Evolutionary conservation across 768 basidiomycete species (phyloP).

Genomic region (Cystobasidium ongulense): DNA sequence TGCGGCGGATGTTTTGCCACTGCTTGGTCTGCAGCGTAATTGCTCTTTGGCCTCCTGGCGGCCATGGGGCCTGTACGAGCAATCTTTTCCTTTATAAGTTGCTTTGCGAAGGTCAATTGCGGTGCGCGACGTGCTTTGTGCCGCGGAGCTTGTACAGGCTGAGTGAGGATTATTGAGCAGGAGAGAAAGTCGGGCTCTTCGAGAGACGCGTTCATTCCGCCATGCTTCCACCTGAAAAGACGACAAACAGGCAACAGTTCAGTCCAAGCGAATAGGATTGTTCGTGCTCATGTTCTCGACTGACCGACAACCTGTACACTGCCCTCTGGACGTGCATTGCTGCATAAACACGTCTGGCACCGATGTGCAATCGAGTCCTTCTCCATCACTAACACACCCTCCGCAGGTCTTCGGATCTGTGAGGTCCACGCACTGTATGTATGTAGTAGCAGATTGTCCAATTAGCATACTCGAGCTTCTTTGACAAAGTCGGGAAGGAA

Average conservation of each 20-base stretch:
- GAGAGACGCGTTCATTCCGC: slow-evolving; percentile 9
- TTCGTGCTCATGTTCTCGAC: slow-evolving; percentile 8
- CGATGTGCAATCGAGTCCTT: slow-evolving; percentile 15
- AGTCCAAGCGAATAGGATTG: neutral
- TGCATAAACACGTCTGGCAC: slow-evolving; percentile 14
- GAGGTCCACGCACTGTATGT: slow-evolving; percentile 11
- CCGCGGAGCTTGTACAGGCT: neutral
- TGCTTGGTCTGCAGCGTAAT: neutral
- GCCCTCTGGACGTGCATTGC: slow-evolving; percentile 12
- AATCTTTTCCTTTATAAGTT: neutral
- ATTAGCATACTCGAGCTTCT: neutral
- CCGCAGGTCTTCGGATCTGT: slow-evolving; percentile 18
- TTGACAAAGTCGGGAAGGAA: neutral
- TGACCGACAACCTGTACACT: slow-evolving; percentile 29
- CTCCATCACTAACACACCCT: slow-evolving; percentile 17
- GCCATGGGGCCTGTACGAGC: neutral
- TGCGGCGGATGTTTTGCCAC: neutral
- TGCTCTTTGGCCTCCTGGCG: neutral
- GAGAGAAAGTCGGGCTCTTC: slow-evolving; percentile 11
- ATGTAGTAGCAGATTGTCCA: neutral
- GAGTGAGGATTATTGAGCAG: slow-evolving; percentile 16
- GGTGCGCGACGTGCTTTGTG: neutral
- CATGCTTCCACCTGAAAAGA: slow-evolving; percentile 18
- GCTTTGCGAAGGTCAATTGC: slow-evolving; percentile 9
- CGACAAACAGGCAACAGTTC: neutral